phyloP scores from a whole-genome alignment of 1,139 yeast species.

The Meyerozyma elateridarum region DNA sequence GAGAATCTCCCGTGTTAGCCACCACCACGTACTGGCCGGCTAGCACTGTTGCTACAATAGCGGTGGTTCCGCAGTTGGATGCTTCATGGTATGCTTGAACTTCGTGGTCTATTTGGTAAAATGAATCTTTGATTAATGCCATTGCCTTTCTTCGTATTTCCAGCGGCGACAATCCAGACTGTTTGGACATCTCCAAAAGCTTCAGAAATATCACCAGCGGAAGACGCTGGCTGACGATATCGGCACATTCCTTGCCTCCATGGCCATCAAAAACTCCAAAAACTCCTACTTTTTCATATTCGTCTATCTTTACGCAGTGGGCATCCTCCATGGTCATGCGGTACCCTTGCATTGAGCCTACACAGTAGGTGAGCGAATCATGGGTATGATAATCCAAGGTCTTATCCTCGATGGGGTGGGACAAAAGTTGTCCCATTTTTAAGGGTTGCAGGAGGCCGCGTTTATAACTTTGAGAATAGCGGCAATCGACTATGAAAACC shows the following conservation, averaged over 20 bases:
- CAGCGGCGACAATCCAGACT: slow-evolving; percentile 3
- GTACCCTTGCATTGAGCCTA: slow-evolving; percentile 80
- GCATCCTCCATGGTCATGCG: slow-evolving; percentile 77
- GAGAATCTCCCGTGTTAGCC: slow-evolving; percentile 73
- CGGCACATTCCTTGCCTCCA: slow-evolving; percentile 65
- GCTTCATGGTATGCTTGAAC: slow-evolving; percentile 40
- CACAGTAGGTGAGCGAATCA: slow-evolving; percentile 48
- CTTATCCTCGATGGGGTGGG: slow-evolving; percentile 73
- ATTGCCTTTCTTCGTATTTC: slow-evolving; percentile 13
- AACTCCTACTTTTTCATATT: slow-evolving; percentile 46
- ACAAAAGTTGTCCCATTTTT: slow-evolving; percentile 67
- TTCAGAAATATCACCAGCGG: slow-evolving; percentile 28
- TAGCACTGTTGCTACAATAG: slow-evolving; percentile 51
- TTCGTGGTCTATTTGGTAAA: slow-evolving; percentile 53
- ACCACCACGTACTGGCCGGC: slow-evolving; percentile 47
- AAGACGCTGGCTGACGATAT: slow-evolving; percentile 45
- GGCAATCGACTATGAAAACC: too few species aligned
- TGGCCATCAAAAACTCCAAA: slow-evolving; percentile 81
- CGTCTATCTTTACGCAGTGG: slow-evolving; percentile 45
- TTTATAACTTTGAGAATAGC: too few species aligned
- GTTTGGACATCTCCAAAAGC: slow-evolving; percentile 13
- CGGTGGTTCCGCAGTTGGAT: slow-evolving; percentile 64
- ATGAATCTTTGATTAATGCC: slow-evolving; percentile 45
- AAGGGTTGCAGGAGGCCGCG: neutral
- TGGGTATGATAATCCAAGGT: slow-evolving; percentile 44